Evolutionary conservation across 306 rosid genomes (phyloP).

Genomic region (Carpinus fangiana): DNA sequence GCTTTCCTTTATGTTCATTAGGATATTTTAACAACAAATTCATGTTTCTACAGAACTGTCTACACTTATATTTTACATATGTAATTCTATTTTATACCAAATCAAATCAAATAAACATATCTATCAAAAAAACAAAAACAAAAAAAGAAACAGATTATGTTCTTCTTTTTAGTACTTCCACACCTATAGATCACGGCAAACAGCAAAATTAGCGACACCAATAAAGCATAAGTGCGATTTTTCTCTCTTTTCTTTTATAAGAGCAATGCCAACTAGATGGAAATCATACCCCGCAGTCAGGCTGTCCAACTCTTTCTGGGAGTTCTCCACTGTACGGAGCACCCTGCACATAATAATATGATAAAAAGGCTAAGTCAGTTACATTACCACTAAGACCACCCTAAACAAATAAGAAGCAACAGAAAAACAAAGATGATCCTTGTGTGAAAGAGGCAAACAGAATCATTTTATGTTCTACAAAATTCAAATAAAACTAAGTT

Average conservation of each 20-base stretch:
- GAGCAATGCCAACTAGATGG: slow-evolving; percentile 13
- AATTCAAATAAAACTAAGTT: slow-evolving; percentile 1
- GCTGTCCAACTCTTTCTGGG: slow-evolving; percentile 90
- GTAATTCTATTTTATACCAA: not conserved
- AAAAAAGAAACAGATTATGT: not conserved
- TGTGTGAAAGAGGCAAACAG: not conserved
- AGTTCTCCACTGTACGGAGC: slow-evolving; percentile 68
- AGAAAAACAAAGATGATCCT: slow-evolving; percentile 10
- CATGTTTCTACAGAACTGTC: slow-evolving; percentile 1
- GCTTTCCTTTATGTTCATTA: not conserved
- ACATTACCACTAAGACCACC: not conserved
- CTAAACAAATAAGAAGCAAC: slow-evolving; percentile 9
- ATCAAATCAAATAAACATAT: not conserved
- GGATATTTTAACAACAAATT: not conserved
- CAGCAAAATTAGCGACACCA: not conserved
- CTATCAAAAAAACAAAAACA: too few species aligned
- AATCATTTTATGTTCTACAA: not conserved
- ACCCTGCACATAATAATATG: slow-evolving; percentile 49
- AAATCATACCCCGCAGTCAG: slow-evolving; percentile 85
- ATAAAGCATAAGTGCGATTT: not conserved
- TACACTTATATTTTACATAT: not conserved
- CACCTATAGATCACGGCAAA: not conserved
- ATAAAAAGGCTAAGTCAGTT: slow-evolving; percentile 28
- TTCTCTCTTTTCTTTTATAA: not conserved
- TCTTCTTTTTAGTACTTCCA: not conserved